Evolutionary conservation across 345 rosid genomes (phyloP).

Genomic region (Balakata baccata): DNA sequence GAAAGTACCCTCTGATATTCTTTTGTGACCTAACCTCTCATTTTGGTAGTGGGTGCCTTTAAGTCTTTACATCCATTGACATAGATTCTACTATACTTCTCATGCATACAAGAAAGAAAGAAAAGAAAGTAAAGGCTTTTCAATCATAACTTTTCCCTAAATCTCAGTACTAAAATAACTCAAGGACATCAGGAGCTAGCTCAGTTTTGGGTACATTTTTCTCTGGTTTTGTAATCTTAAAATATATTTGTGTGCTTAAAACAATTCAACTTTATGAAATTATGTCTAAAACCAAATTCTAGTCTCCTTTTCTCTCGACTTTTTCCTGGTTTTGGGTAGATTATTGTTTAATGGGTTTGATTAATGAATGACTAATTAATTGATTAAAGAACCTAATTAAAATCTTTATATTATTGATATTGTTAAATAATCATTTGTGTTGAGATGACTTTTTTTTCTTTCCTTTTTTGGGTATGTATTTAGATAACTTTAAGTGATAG

Average conservation of each 20-base stretch:
- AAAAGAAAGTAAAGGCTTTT: neutral
- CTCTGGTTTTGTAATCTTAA: neutral
- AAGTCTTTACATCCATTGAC: constrained; percentile 5
- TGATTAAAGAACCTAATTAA: neutral
- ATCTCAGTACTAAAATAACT: constrained; percentile 6
- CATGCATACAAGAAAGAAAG: neutral
- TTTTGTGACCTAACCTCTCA: neutral
- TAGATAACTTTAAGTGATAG: too few relatives aligned
- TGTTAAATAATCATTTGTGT: too few relatives aligned
- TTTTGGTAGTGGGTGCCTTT: constrained; percentile 4
- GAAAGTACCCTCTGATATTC: neutral
- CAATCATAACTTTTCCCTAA: neutral
- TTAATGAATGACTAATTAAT: too few relatives aligned
- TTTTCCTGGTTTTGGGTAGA: too few relatives aligned
- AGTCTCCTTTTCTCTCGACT: too few relatives aligned
- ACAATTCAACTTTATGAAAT: constrained; percentile 4
- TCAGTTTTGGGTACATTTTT: neutral
- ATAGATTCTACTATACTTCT: neutral
- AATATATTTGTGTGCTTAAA: neutral
- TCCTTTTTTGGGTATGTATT: too few relatives aligned
- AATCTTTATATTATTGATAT: neutral
- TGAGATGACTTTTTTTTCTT: too few relatives aligned
- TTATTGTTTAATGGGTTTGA: neutral
- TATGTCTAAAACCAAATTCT: neutral
- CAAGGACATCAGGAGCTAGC: neutral